phyloP scores from a whole-genome alignment of 768 basidiomycete species.

The Kwoniella sp. region DNA sequence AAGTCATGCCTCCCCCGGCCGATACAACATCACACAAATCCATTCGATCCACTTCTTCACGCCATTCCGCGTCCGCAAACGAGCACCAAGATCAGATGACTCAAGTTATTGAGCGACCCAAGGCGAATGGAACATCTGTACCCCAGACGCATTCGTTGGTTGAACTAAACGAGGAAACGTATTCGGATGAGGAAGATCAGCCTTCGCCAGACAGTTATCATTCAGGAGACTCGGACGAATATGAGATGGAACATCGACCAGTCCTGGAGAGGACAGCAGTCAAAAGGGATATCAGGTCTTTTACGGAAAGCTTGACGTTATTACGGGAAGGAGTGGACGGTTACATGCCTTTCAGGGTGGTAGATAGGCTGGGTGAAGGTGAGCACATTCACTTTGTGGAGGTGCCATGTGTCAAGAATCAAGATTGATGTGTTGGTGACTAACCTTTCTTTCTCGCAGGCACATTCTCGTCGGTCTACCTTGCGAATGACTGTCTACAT shows the following conservation, averaged over 20 bases:
- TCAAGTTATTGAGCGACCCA: slow-evolving; percentile 18
- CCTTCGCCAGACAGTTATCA: slow-evolving; percentile 36
- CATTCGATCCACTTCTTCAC: slow-evolving; percentile 15
- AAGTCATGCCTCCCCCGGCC: slow-evolving; percentile 21
- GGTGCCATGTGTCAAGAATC: too few relatives aligned
- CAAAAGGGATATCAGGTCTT: slow-evolving; percentile 71
- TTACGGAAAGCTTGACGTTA: slow-evolving; percentile 68
- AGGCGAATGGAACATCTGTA: neutral
- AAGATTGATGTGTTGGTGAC: too few relatives aligned
- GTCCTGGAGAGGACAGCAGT: slow-evolving; percentile 74
- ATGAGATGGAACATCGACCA: slow-evolving; percentile 51
- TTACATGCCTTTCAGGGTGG: slow-evolving; percentile 67
- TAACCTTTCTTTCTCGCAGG: slow-evolving; percentile 58
- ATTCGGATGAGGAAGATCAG: slow-evolving; percentile 24
- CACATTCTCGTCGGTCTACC: slow-evolving; percentile 99
- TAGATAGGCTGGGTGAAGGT: slow-evolving; percentile 88
- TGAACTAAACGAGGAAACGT: slow-evolving; percentile 17
- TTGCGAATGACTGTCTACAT: slow-evolving; percentile 79
- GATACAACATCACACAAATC: slow-evolving; percentile 15
- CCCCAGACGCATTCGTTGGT: slow-evolving; percentile 4
- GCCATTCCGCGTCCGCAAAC: slow-evolving; percentile 1
- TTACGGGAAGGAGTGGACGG: slow-evolving; percentile 11
- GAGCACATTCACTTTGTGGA: too few relatives aligned
- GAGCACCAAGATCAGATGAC: slow-evolving; percentile 17
- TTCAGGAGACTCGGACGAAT: slow-evolving; percentile 47